Conservation (phyloP, 192 early-diverging fungal species). For the Rhizoclosmatium sp. region DNA sequence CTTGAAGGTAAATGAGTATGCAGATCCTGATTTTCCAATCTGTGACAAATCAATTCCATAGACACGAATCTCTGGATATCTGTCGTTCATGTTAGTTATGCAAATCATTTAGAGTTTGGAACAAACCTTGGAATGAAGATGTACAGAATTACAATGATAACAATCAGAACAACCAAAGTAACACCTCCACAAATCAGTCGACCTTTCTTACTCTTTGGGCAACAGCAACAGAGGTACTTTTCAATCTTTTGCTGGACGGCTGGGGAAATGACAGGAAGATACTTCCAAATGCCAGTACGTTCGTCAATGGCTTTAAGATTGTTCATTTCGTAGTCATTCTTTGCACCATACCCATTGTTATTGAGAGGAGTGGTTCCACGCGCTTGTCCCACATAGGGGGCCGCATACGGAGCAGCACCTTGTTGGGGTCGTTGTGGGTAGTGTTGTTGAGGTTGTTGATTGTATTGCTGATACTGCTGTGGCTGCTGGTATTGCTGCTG, state of each 20-base stretch:
- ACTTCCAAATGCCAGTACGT: neutral
- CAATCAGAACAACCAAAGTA: conserved; percentile 9
- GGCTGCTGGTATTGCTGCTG: neutral
- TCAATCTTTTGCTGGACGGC: neutral
- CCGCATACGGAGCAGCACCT: neutral
- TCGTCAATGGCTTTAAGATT: neutral
- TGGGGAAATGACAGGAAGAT: neutral
- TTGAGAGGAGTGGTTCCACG: neutral
- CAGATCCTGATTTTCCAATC: neutral
- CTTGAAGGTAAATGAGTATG: conserved; percentile 18
- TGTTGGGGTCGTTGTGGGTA: neutral
- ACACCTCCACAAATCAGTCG: conserved; percentile 25
- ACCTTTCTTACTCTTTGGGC: conserved; percentile 19
- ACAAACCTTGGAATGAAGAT: conserved; percentile 28
- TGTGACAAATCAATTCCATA: conserved; percentile 25
- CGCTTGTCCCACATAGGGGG: neutral
- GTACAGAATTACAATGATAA: neutral
- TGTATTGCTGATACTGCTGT: conserved; percentile 4
- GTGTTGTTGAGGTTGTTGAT: neutral
- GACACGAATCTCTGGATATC: conserved; percentile 34
- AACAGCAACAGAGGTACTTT: conserved; percentile 12
- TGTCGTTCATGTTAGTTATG: neutral
- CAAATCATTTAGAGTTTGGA: conserved; percentile 5
- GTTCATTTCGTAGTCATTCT: conserved; percentile 8
- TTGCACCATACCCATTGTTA: neutral